Base-by-base conservation (phyloP, 306 rosid species). In the Begonia fuchsioides region DNA sequence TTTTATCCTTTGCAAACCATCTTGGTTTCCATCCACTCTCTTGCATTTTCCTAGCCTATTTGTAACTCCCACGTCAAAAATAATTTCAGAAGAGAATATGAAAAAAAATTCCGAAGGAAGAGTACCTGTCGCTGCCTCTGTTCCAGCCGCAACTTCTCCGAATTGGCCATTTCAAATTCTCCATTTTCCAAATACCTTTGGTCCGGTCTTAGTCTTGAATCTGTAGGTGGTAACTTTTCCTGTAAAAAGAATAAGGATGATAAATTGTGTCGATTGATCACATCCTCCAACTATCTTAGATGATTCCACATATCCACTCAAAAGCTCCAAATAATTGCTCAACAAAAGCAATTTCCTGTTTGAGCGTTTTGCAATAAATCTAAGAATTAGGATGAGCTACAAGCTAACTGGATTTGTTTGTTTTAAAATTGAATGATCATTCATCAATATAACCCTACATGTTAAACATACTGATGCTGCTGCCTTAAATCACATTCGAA, bases 191-290 rank as follows among this genome's bases (percentile, higher is more conserved):
- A 63, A 75, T 77, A 82, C 68, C 98, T 74, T 59, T 92, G 98
- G 72, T 92, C 98, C 15, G 98, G 98, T 65, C 98, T 82, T 38
- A 92, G 68, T 75, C 98, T 92, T 60, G 98, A 92, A 75, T 92
- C 98, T 54, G 98, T 92, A 14, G 98, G 98, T n/a, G 98, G 98
- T 69, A 92, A 75, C 62, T 69, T 86, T 57, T 79, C 93, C 98
- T 92, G 70, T 59, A 50, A 17, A 65, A 38, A 44, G 49, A 39
- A 4, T 35, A 6, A 9, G 7, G n/a, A 50, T 10, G 32, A 19
- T 39, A 13, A 9, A n/a, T 44, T 11, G n/a, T n/a, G 41, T 26
- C 32, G 4, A 3, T 26, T 26, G 32, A 26, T 26, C 32, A 26
- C 32, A 3, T 7, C 32, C 4, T 3, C 32, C 6, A 3, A 26